Conservation (phyloP, 2,329 filamentous ascomycete species). For the Leptoxyphium fumago region DNA sequence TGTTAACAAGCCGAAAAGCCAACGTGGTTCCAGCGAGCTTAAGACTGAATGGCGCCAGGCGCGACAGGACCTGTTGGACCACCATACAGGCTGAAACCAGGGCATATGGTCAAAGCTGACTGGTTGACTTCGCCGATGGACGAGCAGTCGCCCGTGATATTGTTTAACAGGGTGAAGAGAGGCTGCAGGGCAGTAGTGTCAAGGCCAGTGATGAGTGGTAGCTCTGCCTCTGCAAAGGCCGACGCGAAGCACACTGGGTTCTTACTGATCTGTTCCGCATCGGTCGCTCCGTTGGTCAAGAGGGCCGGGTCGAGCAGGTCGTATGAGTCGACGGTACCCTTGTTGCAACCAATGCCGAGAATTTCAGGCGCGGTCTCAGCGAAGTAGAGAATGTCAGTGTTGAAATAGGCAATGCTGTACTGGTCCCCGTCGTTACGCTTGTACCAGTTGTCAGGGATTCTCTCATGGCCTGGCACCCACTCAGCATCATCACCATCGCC, state of each 20-base stretch:
- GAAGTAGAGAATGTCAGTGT: conserved; percentile 16
- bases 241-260: conserved; percentile 16
- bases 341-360: conserved; percentile 22
- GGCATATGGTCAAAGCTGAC: conserved; percentile 13
- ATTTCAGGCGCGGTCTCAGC: conserved; percentile 15
- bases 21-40: no score
- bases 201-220: conserved; percentile 11
- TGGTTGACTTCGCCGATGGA: conserved; percentile 13
- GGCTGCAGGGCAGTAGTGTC: conserved; percentile 1
- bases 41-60: conserved; percentile 13
- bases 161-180: conserved; percentile 5
- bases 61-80: conserved; percentile 15
- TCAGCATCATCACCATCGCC: conserved; percentile 18
- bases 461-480: conserved; percentile 23
- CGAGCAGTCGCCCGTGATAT: conserved; percentile 7
- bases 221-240: conserved; percentile 10
- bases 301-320: conserved; percentile 17
- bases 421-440: conserved; percentile 15
- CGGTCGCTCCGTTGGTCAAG: conserved; percentile 29
- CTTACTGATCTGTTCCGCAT: conserved; percentile 14
- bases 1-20: no score
- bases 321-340: conserved; percentile 20
- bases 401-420: conserved; percentile 20
- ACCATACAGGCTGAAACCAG: conserved; percentile 16
- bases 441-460: conserved; percentile 28